A percentile compares a stretch with the other conserved stretches of the same genome.
These are phyloP conservation scores for Mrakia hoshinonis DNA, from an alignment of 768 basidiomycete species.

Conservation along the genomic window DNA sequence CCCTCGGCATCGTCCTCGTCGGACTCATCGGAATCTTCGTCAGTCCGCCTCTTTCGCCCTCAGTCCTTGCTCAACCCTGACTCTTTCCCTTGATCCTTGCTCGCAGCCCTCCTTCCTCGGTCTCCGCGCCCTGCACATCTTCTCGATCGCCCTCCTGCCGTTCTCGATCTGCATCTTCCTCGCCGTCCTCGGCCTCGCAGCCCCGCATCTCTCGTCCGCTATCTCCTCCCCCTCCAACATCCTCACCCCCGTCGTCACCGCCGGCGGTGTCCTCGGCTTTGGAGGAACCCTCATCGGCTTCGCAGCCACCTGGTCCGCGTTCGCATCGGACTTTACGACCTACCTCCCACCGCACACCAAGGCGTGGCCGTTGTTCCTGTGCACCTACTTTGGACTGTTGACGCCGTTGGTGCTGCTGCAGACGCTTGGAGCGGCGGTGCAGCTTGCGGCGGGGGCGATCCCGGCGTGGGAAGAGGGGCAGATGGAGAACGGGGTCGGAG, in stretches of 20 bases:
- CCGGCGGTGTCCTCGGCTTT: conserved; percentile 36
- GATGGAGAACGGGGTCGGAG: conserved; percentile 34
- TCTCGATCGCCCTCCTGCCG: conserved; percentile 38
- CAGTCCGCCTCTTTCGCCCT: conserved; percentile 19
- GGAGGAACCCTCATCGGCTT: conserved; percentile 40
- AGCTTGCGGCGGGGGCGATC: conserved; percentile 36
- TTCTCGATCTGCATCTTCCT: conserved; percentile 38
- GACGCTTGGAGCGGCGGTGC: conserved; percentile 36
- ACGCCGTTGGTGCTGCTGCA: conserved; percentile 37
- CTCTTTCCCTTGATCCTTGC: neutral
- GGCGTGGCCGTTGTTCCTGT: conserved; percentile 34
- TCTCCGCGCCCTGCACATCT: conserved; percentile 37
- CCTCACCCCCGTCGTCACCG: conserved; percentile 29
- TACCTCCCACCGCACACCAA: conserved; percentile 35
- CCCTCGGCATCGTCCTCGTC: conserved; percentile 60
- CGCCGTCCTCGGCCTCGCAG: conserved; percentile 35
- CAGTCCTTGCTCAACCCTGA: neutral
- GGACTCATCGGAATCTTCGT: conserved; percentile 39
- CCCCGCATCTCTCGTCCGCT: conserved; percentile 22
- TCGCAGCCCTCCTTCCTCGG: conserved; percentile 38
- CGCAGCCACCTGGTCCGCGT: conserved; percentile 37
- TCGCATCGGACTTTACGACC: conserved; percentile 40
- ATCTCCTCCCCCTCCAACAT: conserved; percentile 6
- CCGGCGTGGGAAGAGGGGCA: conserved; percentile 34
- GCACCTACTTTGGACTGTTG: conserved; percentile 37